Evolutionary conservation across 2,329 filamentous ascomycete species (phyloP), one percentile per base, ranked within the genome.

Genomic region (Lachnellula willkommii): DNA sequence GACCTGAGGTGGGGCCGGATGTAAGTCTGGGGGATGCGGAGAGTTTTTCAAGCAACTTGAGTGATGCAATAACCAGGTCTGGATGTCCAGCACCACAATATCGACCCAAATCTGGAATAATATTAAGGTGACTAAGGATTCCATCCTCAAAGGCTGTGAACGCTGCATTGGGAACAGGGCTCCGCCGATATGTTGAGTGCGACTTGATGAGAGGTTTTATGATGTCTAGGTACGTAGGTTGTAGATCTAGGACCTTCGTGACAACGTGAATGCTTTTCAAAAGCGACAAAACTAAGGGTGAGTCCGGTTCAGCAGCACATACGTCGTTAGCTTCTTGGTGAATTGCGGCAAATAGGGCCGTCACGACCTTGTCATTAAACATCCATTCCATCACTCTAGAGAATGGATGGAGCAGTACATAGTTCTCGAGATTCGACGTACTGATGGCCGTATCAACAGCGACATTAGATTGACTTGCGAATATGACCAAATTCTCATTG

Each of bases 321-420:
- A 96, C 81, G 56, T 89, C 85, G 7, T 80, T 77, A 15, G 87
- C 75, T 63, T 93, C 83, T 69, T 95, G 87, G 63, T 93, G 88
- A 32, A 94, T 83, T 11, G 88, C 83, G 55, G 83, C 79, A 71
- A 96, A 93, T 2, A 99, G 74, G 14, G 87, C 83, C 61, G 82
- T 82, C 65, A 95, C 83, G 22, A 96, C 89, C 61, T 88, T 90
- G 66, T 95, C 90, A 68, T 95, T 96, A 72, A 95, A 96, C 73
- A 99, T 83, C 91, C 94, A 97, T 69, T 99, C 94, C 89, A 97
- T 96, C 15, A 95, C 87, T 57, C 95, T 84, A 3, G 89, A 85
- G 67, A 97, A 99, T 0, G 95, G 93, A 73, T 99, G 95, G 52
- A 96, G 80, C 24, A 85, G 83, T 56, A 94, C 84, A 69, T 99